Conservation (phyloP, 129 eudicot species). For the Erigeron canadensis region DNA sequence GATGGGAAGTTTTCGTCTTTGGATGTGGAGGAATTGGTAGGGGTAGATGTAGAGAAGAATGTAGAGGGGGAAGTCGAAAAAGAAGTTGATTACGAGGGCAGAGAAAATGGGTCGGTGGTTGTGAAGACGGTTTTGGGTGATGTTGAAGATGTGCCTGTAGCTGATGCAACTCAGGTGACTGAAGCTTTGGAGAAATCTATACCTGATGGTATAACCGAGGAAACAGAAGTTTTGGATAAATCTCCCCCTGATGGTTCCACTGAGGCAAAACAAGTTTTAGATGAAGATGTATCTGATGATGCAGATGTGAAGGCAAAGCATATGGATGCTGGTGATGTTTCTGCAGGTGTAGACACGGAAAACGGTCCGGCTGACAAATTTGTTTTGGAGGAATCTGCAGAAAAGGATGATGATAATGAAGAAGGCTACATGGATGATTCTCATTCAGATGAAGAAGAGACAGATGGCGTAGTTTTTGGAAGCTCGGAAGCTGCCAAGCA, state of each 20-base stretch:
- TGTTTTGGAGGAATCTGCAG: slow-evolving; percentile 33
- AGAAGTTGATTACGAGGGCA: slow-evolving; percentile 30
- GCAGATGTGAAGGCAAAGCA: too few relatives aligned
- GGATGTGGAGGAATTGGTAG: slow-evolving; percentile 21
- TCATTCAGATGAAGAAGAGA: slow-evolving; percentile 56
- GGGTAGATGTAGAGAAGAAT: slow-evolving; percentile 11
- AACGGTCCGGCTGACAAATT: slow-evolving; percentile 36
- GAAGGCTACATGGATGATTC: slow-evolving; percentile 42
- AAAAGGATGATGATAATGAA: slow-evolving; percentile 38
- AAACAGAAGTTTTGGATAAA: slow-evolving; percentile 18
- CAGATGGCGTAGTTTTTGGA: slow-evolving; percentile 59
- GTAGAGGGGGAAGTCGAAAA: slow-evolving; percentile 31
- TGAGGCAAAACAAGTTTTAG: neutral
- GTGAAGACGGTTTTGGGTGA: slow-evolving; percentile 14
- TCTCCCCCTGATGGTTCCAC: slow-evolving; percentile 1
- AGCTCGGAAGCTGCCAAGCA: slow-evolving; percentile 68
- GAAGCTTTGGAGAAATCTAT: slow-evolving; percentile 9
- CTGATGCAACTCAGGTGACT: slow-evolving; percentile 8
- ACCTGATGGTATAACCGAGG: slow-evolving; percentile 21
- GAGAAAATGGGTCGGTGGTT: slow-evolving; percentile 33
- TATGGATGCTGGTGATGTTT: neutral
- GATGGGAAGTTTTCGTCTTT: slow-evolving; percentile 37
- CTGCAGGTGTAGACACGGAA: slow-evolving; percentile 12
- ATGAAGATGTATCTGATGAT: slow-evolving; percentile 2
- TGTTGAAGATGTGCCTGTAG: too few relatives aligned